Conservation (phyloP, 1,284 basidiomycete genomes). For the Boletus sp. region DNA sequence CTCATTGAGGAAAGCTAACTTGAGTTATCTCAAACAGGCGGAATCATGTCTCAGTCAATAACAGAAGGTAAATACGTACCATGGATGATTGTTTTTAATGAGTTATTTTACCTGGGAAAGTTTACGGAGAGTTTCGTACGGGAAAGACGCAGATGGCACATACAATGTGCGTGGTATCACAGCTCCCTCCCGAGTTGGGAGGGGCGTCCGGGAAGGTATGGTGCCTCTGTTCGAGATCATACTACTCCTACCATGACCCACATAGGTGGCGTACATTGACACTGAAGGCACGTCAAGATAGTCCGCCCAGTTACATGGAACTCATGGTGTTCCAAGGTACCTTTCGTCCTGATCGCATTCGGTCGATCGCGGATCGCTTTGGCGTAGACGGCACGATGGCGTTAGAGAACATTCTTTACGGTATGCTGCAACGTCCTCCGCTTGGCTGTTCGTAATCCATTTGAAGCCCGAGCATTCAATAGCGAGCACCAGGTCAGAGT, state of each 20-base stretch:
- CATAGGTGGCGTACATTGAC: constrained; percentile 88
- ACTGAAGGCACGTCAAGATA: constrained; percentile 68
- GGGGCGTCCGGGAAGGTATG: constrained; percentile 85
- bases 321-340: constrained; percentile 58
- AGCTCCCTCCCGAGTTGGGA: constrained; percentile 87
- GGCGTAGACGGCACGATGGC: constrained; percentile 88
- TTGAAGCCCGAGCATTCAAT: constrained; percentile 77
- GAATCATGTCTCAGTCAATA: constrained; percentile 88
- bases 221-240: neutral
- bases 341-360: constrained; percentile 90
- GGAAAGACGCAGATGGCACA: constrained; percentile 93
- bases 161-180: constrained; percentile 88
- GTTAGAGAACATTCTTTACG: constrained; percentile 85
- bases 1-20: neutral
- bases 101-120: constrained; percentile 41
- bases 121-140: constrained; percentile 82
- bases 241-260: constrained; percentile 6
- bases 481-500: constrained; percentile 78
- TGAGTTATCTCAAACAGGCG: constrained; percentile 51
- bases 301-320: neutral
- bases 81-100: neutral
- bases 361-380: constrained; percentile 87
- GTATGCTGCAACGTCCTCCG: constrained; percentile 42
- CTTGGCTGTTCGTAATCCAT: constrained; percentile 4
- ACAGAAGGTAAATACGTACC: constrained; percentile 68